Conservation (phyloP, 2,329 filamentous ascomycete genomes). For the Beauveria brongniartii region DNA sequence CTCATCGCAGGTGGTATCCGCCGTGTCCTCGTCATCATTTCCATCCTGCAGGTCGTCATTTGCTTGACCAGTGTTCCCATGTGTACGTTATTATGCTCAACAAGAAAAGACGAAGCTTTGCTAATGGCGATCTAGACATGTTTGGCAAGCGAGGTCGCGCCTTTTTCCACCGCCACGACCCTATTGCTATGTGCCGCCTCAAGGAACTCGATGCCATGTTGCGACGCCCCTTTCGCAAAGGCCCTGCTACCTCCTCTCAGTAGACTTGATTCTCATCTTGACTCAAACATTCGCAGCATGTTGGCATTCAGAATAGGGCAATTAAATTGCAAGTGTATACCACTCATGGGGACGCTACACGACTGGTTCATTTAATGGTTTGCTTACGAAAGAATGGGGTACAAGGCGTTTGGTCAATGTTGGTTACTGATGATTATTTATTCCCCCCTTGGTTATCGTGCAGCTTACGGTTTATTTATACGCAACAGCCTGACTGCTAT, state of each 20-base stretch:
- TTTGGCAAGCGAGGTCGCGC: slow-evolving; percentile 70
- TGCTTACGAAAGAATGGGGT: neutral
- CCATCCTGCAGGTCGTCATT: slow-evolving; percentile 67
- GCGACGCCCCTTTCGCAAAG: neutral
- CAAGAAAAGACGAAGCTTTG: neutral
- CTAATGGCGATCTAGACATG: slow-evolving; percentile 47
- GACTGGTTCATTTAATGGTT: neutral
- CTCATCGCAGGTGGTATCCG: slow-evolving; percentile 54
- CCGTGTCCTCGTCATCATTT: slow-evolving; percentile 58
- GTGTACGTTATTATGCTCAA: slow-evolving; percentile 50
- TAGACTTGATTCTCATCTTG: neutral
- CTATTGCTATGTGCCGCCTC: slow-evolving; percentile 37
- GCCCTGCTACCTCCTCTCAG: neutral
- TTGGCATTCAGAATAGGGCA: neutral
- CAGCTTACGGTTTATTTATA: neutral
- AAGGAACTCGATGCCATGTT: slow-evolving; percentile 18
- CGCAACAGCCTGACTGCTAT: neutral
- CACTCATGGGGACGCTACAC: neutral
- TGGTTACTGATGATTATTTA: neutral
- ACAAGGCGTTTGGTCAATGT: slow-evolving; percentile 1
- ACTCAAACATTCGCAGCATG: neutral
- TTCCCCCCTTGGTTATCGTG: neutral
- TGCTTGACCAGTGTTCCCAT: slow-evolving; percentile 68
- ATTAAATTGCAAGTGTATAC: neutral
- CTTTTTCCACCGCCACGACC: slow-evolving; percentile 68